These are phyloP conservation scores for Pseudocercospora musae DNA, from an alignment of 2,329 filamentous ascomycete genomes.

Conservation along the genomic window DNA sequence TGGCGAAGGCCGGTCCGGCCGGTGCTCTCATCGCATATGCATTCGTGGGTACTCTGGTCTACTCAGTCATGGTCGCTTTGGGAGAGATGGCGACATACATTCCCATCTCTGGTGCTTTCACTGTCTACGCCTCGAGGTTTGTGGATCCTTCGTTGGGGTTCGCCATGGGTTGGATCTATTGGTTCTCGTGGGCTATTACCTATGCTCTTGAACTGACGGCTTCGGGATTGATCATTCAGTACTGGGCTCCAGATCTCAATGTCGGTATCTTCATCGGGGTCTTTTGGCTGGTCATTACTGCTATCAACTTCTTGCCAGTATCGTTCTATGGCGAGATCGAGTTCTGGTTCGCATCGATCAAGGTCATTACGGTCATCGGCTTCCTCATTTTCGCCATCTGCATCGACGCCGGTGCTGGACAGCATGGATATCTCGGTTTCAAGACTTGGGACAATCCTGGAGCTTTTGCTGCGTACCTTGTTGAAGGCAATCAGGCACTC, in stretches of 20 bases:
- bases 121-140: constrained; percentile 48
- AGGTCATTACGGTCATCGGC: constrained; percentile 52
- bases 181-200: constrained; percentile 44
- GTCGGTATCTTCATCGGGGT: constrained; percentile 39
- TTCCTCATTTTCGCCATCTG: constrained; percentile 42
- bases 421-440: constrained; percentile 59
- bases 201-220: constrained; percentile 41
- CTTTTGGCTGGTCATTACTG: constrained; percentile 40
- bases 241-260: constrained; percentile 41
- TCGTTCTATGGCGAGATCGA: constrained; percentile 53
- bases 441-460: constrained; percentile 45
- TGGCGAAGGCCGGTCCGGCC: constrained; percentile 41
- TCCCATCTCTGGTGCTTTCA: constrained; percentile 55
- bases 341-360: constrained; percentile 53
- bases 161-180: constrained; percentile 48
- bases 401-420: constrained; percentile 41
- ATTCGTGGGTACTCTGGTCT: constrained; percentile 47
- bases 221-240: constrained; percentile 39
- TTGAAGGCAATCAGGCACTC: constrained; percentile 28
- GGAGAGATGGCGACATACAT: constrained; percentile 62
- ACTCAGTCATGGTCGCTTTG: constrained; percentile 47
- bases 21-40: constrained; percentile 45
- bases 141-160: constrained; percentile 47
- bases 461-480: constrained; percentile 38
- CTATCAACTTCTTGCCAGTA: constrained; percentile 51